Conservation (phyloP, 78 protist genomes). For the Dictyostelium brefeldianum region DNA sequence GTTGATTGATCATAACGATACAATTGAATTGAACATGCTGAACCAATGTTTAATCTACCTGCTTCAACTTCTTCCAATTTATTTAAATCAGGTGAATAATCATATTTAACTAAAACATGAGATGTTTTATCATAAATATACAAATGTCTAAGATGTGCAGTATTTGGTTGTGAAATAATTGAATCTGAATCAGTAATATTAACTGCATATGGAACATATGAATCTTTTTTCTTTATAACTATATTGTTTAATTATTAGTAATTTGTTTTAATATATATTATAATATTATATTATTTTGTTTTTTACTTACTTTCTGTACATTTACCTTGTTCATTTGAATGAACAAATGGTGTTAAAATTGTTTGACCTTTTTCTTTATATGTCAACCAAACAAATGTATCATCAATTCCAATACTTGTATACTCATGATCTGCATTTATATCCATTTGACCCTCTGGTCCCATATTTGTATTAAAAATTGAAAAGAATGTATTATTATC, state of each 20-base stretch:
- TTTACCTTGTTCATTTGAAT: background rate
- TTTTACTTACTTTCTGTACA: slow-evolving; percentile 53
- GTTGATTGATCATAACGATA: background rate
- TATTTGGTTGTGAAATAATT: slow-evolving; percentile 21
- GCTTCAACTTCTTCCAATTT: background rate
- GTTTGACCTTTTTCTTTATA: background rate
- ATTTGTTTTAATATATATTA: background rate
- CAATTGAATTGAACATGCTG: slow-evolving; percentile 22
- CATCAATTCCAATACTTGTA: slow-evolving; percentile 49
- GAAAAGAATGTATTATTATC: background rate
- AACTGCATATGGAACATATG: background rate
- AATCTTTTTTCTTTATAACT: background rate
- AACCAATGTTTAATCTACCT: slow-evolving; percentile 6
- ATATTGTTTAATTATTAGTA: background rate
- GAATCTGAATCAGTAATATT: background rate
- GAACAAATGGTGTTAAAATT: slow-evolving; percentile 12
- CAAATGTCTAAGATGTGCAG: slow-evolving; percentile 4
- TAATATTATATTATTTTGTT: no score
- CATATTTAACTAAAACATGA: slow-evolving; percentile 15
- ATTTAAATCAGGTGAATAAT: background rate
- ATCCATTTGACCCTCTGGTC: no score
- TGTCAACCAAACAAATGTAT: slow-evolving; percentile 47
- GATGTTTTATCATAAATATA: slow-evolving; percentile 30
- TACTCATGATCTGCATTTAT: background rate
- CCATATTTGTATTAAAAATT: background rate